Percentiles rank a stretch among this genome's conserved stretches.
Conservation (phyloP, 1,284 basidiomycete species). For the Malassezia globosa region DNA sequence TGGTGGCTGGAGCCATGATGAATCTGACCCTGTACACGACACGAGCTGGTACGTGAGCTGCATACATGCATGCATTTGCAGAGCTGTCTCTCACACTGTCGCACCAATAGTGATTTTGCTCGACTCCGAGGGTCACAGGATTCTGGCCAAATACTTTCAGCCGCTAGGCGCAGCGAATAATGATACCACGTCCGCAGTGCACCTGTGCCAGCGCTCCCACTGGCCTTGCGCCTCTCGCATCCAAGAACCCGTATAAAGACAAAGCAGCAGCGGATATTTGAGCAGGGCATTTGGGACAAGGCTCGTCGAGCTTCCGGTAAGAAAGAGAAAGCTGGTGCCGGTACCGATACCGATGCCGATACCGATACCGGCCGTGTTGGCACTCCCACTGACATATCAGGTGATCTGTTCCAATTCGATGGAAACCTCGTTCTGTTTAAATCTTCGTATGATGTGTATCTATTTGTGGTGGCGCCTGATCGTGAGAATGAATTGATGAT, state of each 20-base stretch:
- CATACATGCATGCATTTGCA: too few species aligned
- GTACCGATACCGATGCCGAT: too few species aligned
- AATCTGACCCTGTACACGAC: constrained; percentile 46
- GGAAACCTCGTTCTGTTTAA: constrained; percentile 84
- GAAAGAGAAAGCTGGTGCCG: too few species aligned
- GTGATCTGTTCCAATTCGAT: constrained; percentile 84
- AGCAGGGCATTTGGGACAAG: constrained; percentile 90
- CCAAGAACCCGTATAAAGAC: constrained; percentile 58
- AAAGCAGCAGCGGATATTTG: constrained; percentile 90
- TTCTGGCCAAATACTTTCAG: constrained; percentile 87
- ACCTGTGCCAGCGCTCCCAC: constrained; percentile 18
- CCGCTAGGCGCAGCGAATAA: constrained; percentile 55
- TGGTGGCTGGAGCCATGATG: constrained; percentile 8
- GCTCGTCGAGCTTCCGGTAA: constrained; percentile 32
- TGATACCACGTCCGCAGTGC: constrained; percentile 17
- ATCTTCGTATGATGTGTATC: constrained; percentile 83
- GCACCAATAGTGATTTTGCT: constrained; percentile 64
- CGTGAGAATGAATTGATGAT: constrained; percentile 96
- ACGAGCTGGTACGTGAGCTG: constrained; percentile 20
- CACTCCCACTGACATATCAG: constrained; percentile 3
- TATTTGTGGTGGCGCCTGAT: constrained; percentile 81
- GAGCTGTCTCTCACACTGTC: too few species aligned
- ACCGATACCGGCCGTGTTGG: too few species aligned
- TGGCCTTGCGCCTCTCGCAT: constrained; percentile 22
- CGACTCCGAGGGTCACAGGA: constrained; percentile 84